Evolutionary conservation across 768 basidiomycete species (phyloP).

Genomic region (Boletus pseudo-olivaceus): DNA sequence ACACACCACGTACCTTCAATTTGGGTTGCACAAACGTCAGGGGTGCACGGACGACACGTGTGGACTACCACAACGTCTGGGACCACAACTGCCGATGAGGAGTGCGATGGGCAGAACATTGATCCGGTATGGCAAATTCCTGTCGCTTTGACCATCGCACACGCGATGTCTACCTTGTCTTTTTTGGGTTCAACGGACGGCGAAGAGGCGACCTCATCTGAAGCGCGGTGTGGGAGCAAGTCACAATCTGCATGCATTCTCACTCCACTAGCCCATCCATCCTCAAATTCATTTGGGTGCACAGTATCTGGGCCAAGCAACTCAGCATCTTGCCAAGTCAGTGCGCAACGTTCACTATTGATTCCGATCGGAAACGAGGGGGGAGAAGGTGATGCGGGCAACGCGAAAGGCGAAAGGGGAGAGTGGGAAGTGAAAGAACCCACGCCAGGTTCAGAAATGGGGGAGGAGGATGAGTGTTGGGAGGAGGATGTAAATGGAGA

Average conservation of each 20-base stretch:
- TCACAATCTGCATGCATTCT: conserved; percentile 11
- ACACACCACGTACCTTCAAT: conserved; percentile 55
- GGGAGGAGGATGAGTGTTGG: conserved; percentile 15
- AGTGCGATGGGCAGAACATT: background rate
- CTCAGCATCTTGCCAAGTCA: conserved; percentile 43
- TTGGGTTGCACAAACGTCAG: conserved; percentile 62
- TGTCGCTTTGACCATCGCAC: conserved; percentile 5
- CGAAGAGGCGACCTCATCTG: background rate
- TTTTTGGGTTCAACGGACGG: background rate
- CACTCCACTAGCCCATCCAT: conserved; percentile 28
- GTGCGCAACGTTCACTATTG: conserved; percentile 19
- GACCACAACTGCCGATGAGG: conserved; percentile 1
- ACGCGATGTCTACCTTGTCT: background rate
- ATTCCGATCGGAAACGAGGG: conserved; percentile 9
- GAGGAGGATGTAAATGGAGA: conserved; percentile 22
- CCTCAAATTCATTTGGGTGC: conserved; percentile 41
- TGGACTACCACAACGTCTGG: conserved; percentile 49
- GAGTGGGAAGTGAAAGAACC: conserved; percentile 14
- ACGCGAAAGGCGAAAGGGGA: conserved; percentile 13
- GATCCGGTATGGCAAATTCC: conserved; percentile 2
- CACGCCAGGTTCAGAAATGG: conserved; percentile 15
- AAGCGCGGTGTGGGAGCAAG: conserved; percentile 5
- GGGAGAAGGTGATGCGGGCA: conserved; percentile 4
- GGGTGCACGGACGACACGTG: conserved; percentile 61
- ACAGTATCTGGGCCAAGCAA: conserved; percentile 45